Conservation (phyloP, 805 yeast species). For the Ogataea sp. region DNA sequence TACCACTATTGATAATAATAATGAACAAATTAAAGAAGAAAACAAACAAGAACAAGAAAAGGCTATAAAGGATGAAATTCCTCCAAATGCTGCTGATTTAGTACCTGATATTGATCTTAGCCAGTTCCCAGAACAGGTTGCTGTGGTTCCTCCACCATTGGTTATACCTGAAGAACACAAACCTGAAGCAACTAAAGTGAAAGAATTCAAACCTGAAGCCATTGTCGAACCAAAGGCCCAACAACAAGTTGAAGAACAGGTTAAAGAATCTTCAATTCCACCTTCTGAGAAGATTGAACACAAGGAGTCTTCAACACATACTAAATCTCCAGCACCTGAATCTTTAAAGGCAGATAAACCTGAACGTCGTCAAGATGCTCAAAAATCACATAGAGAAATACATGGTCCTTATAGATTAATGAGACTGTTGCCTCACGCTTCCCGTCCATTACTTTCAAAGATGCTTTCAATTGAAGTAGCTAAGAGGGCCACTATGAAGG, state of each 20-base stretch:
- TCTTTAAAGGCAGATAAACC: slow-evolving; percentile 16
- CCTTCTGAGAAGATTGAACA: not conserved
- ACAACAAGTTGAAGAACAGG: too few species aligned
- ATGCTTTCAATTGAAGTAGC: slow-evolving; percentile 57
- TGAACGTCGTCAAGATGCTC: slow-evolving; percentile 26
- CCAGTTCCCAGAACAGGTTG: slow-evolving; percentile 1
- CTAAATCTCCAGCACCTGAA: not conserved
- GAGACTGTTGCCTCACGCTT: slow-evolving; percentile 76
- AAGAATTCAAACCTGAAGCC: too few species aligned
- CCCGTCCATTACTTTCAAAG: slow-evolving; percentile 64
- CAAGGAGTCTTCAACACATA: not conserved
- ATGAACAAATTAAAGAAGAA: not conserved
- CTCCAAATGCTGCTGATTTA: not conserved
- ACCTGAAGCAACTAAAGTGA: not conserved
- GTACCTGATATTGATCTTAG: not conserved
- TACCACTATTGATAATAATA: not conserved
- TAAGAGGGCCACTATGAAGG: slow-evolving; percentile 58
- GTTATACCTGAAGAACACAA: not conserved
- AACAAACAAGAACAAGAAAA: not conserved
- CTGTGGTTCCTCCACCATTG: slow-evolving; percentile 1
- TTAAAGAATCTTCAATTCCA: not conserved
- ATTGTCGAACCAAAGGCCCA: too few species aligned
- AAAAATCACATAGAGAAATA: slow-evolving; percentile 44
- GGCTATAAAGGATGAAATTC: not conserved
- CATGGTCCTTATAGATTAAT: slow-evolving; percentile 80